Percentiles rank a stretch among this genome's conserved stretches.
phyloP scores from a whole-genome alignment of 164 flowering plant species.

The Akebia trifoliata region DNA sequence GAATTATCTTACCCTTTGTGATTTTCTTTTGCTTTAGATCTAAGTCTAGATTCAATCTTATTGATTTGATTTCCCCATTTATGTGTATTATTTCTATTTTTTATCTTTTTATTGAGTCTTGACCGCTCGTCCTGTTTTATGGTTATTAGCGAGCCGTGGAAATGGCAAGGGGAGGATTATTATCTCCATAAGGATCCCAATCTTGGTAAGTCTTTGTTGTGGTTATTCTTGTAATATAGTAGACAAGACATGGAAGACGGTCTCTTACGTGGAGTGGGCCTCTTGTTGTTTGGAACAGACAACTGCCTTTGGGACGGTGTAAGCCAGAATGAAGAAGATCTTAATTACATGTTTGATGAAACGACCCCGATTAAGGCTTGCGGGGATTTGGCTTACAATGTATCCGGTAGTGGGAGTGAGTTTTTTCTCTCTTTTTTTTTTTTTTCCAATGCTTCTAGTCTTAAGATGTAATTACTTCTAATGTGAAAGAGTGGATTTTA shows the following conservation, averaged over 20 bases:
- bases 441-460: neutral
- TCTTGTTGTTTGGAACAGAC: slow-evolving; percentile 28
- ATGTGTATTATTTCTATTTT: neutral
- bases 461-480: neutral
- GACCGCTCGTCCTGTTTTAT: slow-evolving; percentile 21
- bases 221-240: neutral
- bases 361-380: slow-evolving; percentile 80
- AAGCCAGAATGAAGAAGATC: slow-evolving; percentile 42
- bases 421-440: neutral
- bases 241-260: neutral
- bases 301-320: slow-evolving; percentile 42
- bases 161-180: slow-evolving; percentile 40
- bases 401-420: slow-evolving; percentile 30
- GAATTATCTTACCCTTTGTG: neutral
- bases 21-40: slow-evolving; percentile 1
- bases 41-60: neutral
- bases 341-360: slow-evolving; percentile 58
- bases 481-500: slow-evolving; percentile 28
- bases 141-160: slow-evolving; percentile 35
- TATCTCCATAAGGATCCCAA: slow-evolving; percentile 33
- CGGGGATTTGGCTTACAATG: slow-evolving; percentile 56
- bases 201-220: slow-evolving; percentile 30
- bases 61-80: slow-evolving; percentile 1
- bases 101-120: neutral
- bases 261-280: slow-evolving; percentile 1